These are phyloP conservation scores for Boletus sp. DNA, from an alignment of 768 basidiomycete species.

Conservation along the genomic window DNA sequence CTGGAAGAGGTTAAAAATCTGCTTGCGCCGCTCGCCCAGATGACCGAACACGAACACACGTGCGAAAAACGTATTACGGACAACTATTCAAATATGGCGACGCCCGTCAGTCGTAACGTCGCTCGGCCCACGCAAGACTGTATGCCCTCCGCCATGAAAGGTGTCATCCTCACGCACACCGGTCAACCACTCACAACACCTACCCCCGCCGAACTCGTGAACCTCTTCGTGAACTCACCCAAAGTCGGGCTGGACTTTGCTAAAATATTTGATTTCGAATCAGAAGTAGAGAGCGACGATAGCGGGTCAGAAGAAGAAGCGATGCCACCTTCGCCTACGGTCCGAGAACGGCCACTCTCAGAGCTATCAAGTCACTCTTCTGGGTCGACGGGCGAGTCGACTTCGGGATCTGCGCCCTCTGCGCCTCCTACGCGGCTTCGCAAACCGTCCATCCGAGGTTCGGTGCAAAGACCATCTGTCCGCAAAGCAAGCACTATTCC, in stretches of 20 bases:
- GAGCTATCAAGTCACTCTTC: conserved; percentile 25
- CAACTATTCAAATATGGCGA: conserved; percentile 36
- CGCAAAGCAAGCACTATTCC: conserved; percentile 26
- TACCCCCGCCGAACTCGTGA: conserved; percentile 59
- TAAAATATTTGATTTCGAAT: conserved; percentile 69
- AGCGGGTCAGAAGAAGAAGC: conserved; percentile 29
- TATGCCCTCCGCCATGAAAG: conserved; percentile 60
- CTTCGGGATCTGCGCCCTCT: conserved; percentile 16
- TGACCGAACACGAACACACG: conserved; percentile 27
- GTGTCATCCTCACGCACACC: conserved; percentile 75
- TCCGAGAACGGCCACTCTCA: conserved; percentile 39
- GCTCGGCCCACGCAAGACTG: conserved; percentile 27
- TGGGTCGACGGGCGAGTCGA: conserved; percentile 25
- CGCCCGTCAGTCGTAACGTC: conserved; percentile 46
- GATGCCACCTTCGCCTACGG: conserved; percentile 46
- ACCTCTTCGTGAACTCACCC: conserved; percentile 66
- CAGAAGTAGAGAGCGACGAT: conserved; percentile 27
- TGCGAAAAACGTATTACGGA: conserved; percentile 17
- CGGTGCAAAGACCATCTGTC: conserved; percentile 31
- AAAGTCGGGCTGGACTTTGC: conserved; percentile 72
- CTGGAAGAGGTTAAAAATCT: conserved; percentile 77
- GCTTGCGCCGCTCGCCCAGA: conserved; percentile 47
- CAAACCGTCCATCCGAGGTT: conserved; percentile 53
- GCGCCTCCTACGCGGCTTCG: conserved; percentile 49
- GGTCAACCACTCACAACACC: conserved; percentile 75